phyloP scores from a whole-genome alignment of 352 stramenopile species.

The Phytopythium delawarense region DNA sequence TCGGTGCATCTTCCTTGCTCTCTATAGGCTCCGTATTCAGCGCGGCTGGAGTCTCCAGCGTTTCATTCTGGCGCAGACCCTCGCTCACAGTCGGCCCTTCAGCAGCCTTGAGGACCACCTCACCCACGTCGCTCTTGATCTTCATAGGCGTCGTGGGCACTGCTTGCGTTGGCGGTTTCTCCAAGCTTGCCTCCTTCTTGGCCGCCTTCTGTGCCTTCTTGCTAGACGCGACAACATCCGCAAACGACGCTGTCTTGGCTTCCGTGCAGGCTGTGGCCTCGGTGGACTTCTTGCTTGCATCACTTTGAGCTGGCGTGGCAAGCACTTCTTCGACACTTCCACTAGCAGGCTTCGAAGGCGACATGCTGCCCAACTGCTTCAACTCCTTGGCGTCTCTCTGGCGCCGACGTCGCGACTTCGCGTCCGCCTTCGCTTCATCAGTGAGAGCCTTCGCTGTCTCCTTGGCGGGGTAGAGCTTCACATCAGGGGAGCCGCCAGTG shows the following conservation, averaged over 20 bases:
- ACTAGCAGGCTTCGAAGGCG: background rate
- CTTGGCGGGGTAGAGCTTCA: background rate
- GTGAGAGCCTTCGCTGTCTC: background rate
- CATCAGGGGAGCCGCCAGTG: background rate
- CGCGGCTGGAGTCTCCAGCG: background rate
- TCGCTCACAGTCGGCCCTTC: background rate
- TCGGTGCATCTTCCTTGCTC: background rate
- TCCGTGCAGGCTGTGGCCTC: background rate
- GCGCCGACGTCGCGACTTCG: conserved; percentile 3
- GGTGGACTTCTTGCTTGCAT: background rate
- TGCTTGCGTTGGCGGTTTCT: background rate
- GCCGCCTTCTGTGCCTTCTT: background rate
- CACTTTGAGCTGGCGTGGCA: background rate
- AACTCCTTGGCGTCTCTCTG: conserved; percentile 3
- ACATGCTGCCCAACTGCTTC: background rate
- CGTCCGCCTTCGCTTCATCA: background rate
- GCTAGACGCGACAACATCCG: background rate
- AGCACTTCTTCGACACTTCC: background rate
- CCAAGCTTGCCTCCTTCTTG: background rate
- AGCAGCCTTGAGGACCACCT: background rate
- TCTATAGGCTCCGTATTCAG: background rate
- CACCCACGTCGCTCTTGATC: background rate
- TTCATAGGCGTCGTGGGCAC: background rate
- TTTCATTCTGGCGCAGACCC: background rate
- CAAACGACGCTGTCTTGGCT: background rate